phyloP scores from a whole-genome alignment of 768 basidiomycete genomes.

The Russula foetens region DNA sequence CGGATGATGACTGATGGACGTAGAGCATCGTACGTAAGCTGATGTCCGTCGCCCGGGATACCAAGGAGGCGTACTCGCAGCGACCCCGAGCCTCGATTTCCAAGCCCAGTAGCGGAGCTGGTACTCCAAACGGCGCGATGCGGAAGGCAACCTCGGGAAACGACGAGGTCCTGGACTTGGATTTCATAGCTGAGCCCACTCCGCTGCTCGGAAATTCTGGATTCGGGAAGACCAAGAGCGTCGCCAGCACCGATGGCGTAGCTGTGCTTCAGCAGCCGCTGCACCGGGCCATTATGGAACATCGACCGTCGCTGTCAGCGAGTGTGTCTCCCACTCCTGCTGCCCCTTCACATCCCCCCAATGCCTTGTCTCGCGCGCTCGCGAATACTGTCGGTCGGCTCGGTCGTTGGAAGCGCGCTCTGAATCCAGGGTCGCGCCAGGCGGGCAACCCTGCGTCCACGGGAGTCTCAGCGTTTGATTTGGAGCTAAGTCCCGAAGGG shows the following conservation, averaged over 20 bases:
- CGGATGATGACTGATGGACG: slow-evolving; percentile 9
- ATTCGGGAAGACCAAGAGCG: slow-evolving; percentile 14
- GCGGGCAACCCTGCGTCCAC: slow-evolving; percentile 27
- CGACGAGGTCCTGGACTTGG: slow-evolving; percentile 71
- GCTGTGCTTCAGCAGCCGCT: slow-evolving; percentile 52
- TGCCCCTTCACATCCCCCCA: slow-evolving; percentile 45
- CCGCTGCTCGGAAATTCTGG: slow-evolving; percentile 14
- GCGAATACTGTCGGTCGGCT: slow-evolving; percentile 77
- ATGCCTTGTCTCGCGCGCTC: slow-evolving; percentile 63
- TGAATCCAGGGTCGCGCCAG: slow-evolving; percentile 42
- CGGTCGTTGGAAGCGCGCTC: slow-evolving; percentile 74
- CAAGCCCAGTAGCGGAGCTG: slow-evolving; percentile 21
- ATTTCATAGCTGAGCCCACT: slow-evolving; percentile 54
- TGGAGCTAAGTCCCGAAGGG: slow-evolving; percentile 51
- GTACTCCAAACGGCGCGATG: slow-evolving; percentile 2
- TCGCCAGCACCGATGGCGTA: slow-evolving; percentile 8
- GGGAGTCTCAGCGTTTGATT: slow-evolving; percentile 62
- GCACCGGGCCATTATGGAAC: slow-evolving; percentile 42
- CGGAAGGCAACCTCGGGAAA: slow-evolving; percentile 36
- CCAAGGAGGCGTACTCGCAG: slow-evolving; percentile 51
- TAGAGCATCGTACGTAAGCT: slow-evolving; percentile 77
- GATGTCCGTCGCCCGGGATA: slow-evolving; percentile 76
- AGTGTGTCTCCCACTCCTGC: slow-evolving; percentile 35
- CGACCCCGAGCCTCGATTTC: slow-evolving; percentile 28
- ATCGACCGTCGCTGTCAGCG: slow-evolving; percentile 32